Base-by-base conservation (phyloP, 202 grass and related monocot genomes). In the Elaeis oleifera region DNA sequence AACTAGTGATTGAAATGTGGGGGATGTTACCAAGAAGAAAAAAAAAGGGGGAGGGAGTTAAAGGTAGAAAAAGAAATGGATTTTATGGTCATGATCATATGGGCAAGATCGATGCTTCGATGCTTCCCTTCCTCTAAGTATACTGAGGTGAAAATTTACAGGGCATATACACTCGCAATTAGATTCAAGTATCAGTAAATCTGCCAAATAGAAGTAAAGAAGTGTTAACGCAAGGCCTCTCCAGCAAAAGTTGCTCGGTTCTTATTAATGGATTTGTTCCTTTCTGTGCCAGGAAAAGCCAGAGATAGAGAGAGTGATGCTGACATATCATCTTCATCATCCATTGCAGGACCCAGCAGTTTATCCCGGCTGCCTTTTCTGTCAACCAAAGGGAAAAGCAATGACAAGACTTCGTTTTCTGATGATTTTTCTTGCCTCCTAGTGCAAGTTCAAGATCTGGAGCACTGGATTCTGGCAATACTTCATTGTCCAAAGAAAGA, bases 401-500 rank as follows among this genome's bases (percentile, higher is more conserved):
- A 69, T 0, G 67, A 57, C 19, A 59, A 59, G 32, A 69, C 59
- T n/a, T 39, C 18, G 17, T 74, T 74, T 24, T 51, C 54, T 22
- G 64, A 49, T 56, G 25, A 60, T 32, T 15, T 59, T 73, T 72
- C 11, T 29, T 73, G 44, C 49, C 70, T 51, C 74, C 55, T 17
- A 53, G 21, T 53, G 68, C 74, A 48, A 74, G 60, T 53, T 71
- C 66, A 74, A 63, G 74, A 71, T 67, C 78, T 51, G 52, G 77
- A 5, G 51, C 51, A 77, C 49, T 51, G 25, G 27, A 51, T 69
- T 78, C 57, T 24, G 60, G 49, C 5, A 44, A 56, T 9, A 76
- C 74, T 58, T 84, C 81, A 53, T 76, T 65, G 60, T 84, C 70
- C 22, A 74, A 81, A 60, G 71, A 76, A 36, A 52, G 50, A 61